Conservation (phyloP, 2,329 filamentous ascomycete genomes). For the Aspergillus sojae region DNA sequence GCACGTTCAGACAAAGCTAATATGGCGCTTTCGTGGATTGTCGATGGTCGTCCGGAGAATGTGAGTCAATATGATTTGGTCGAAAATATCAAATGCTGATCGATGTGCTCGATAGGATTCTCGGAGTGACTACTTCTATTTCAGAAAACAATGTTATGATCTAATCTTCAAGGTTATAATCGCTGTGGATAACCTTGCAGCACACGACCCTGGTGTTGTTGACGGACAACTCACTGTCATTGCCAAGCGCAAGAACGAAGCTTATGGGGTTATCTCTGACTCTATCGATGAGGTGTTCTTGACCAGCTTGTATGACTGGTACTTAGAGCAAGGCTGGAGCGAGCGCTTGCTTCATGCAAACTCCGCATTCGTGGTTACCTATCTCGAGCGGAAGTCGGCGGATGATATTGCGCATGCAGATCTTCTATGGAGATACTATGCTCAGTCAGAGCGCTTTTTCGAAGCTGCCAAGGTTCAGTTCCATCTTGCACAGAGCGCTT, state of each 20-base stretch:
- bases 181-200: conserved; percentile 72
- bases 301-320: conserved; percentile 97
- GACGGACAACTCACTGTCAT: conserved; percentile 78
- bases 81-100: conserved; percentile 13
- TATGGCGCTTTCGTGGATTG: conserved; percentile 80
- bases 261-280: conserved; percentile 84
- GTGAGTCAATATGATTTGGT: conserved; percentile 31
- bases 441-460: conserved; percentile 79
- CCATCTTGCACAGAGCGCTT: conserved; percentile 79
- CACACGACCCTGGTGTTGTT: conserved; percentile 68
- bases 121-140: conserved; percentile 67
- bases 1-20: conserved; percentile 85
- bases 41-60: conserved; percentile 72
- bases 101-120: conserved; percentile 56
- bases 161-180: conserved; percentile 82
- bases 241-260: conserved; percentile 79
- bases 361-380: conserved; percentile 82
- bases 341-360: conserved; percentile 84
- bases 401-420: conserved; percentile 79
- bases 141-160: conserved; percentile 78
- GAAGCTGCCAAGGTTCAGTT: conserved; percentile 86
- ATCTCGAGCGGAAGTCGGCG: conserved; percentile 74
- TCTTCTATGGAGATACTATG: conserved; percentile 89
- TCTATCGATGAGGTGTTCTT: conserved; percentile 94
- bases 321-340: conserved; percentile 79